Conservation (phyloP, 1,139 yeast genomes). For the Suhomyces choctaworum region DNA sequence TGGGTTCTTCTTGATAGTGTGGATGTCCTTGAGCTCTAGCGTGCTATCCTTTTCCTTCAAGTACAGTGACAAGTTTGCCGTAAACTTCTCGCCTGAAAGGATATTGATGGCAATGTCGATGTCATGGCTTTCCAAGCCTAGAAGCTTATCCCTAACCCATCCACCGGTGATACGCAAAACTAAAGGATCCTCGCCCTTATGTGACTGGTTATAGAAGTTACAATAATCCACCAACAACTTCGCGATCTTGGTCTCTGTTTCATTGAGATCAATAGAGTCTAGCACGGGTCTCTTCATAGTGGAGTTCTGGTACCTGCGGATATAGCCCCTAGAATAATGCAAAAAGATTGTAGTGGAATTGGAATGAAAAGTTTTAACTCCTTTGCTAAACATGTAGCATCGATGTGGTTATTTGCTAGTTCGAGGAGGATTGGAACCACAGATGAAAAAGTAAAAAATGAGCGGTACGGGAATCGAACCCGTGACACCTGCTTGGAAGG, state of each 20-base stretch:
- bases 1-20: conserved; percentile 88
- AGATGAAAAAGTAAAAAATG: too few species aligned
- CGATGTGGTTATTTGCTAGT: not conserved
- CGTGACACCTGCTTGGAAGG: conserved; percentile 83
- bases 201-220: conserved; percentile 30
- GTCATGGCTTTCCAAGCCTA: conserved; percentile 80
- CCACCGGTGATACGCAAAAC: conserved; percentile 92
- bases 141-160: conserved; percentile 94
- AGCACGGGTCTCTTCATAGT: conserved; percentile 10
- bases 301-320: too few species aligned
- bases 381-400: conserved; percentile 3
- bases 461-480: conserved; percentile 84
- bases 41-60: conserved; percentile 43
- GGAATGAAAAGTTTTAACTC: not conserved
- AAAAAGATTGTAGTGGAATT: too few species aligned
- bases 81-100: conserved; percentile 85
- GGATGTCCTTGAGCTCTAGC: conserved; percentile 53
- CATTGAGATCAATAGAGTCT: conserved; percentile 36
- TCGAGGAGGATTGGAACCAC: conserved; percentile 2
- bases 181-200: conserved; percentile 18
- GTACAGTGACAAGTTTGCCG: conserved; percentile 60
- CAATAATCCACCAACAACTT: conserved; percentile 48
- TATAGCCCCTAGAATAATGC: too few species aligned
- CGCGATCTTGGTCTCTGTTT: conserved; percentile 50
- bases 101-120: conserved; percentile 87